Percentiles rank a stretch among this genome's conserved stretches.
phyloP scores from a whole-genome alignment of 1,139 yeast species.

The Kodamaea alishanica region DNA sequence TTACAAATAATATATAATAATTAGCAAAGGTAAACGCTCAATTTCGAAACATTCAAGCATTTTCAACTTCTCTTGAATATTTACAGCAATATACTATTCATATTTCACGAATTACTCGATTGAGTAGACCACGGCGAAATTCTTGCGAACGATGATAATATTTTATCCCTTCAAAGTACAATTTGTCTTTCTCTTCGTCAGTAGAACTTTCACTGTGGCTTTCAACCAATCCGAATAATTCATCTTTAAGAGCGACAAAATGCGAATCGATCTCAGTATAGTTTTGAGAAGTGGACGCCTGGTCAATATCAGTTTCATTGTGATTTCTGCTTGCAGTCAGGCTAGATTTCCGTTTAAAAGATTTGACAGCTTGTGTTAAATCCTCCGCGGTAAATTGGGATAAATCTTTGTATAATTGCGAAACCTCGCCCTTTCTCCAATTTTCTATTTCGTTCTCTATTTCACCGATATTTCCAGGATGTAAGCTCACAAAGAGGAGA shows the following conservation, averaged over 20 bases:
- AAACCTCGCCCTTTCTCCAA: constrained; percentile 3
- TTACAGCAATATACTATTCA: neutral
- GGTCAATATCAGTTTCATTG: too few relatives aligned
- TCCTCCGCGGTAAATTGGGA: neutral
- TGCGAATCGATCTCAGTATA: too few relatives aligned
- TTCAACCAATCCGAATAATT: too few relatives aligned
- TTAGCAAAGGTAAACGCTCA: too few relatives aligned
- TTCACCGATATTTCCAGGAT: constrained; percentile 1
- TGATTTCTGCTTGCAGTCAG: too few relatives aligned
- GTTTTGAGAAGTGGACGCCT: too few relatives aligned
- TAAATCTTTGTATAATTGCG: neutral
- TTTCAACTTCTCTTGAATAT: neutral
- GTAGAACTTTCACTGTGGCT: neutral
- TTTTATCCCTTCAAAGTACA: neutral
- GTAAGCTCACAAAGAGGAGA: constrained; percentile 1
- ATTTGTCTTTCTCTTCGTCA: neutral
- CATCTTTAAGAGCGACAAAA: too few relatives aligned
- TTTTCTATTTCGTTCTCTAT: constrained; percentile 2
- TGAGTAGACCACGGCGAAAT: neutral
- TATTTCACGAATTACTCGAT: neutral
- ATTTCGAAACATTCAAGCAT: too few relatives aligned
- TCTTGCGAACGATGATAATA: neutral
- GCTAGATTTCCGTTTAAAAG: neutral
- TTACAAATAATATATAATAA: too few relatives aligned
- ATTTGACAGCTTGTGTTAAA: neutral